Base-by-base conservation (phyloP, 75 land plant species). In the Selaginella tamariscina region DNA sequence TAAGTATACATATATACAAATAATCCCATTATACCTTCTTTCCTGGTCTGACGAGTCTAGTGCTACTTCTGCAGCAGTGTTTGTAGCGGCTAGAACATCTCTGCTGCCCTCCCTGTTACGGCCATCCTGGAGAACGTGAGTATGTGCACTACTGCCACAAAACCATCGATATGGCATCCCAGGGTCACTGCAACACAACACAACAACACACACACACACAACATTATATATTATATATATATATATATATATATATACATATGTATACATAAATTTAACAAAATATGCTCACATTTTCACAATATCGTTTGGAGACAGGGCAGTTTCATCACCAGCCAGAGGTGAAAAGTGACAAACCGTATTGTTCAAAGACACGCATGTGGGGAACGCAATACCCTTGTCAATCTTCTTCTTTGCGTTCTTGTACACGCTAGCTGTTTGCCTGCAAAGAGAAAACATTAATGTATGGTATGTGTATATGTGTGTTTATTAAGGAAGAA, bases 91-190 rank as follows among this genome's bases (percentile, higher is more conserved):
- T 72, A 94, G 73, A 28, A 87, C 96, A 87, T 94, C 96, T n/a
- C n/a, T 22, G 98, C 98, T 27, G 82, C 85, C 64, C 86, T 79
- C 21, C 98, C 98, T n/a, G 86, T 83, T 0, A 94, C 73, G n/a
- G 88, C 85, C 0, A 96, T 96, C 32, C 82, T 82, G 64, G 87
- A 82, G 56, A 94, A 68, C 23, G 85, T 96, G 78, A 85, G 88
- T 32, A 96, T 94, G 72, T 94, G 91, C 23, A 94, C 96, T 28
- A 94, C 96, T 2, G 96, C 85, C 57, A 94, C 94, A 69, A 94
- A 94, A 31, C 98, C 98, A 82, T 94, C 98, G 56, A 94, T 91
- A 70, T 94, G 98, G 66, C 91, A 85, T 0, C 98, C 96, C 75
- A 94, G n/a, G 72, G 74, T 94, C 96, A 73, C 98, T 94, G 83